A percentile compares a stretch with the other conserved stretches of the same genome.
phyloP scores from a whole-genome alignment of 148 eudicot genomes.

The Arbutus unedo region DNA sequence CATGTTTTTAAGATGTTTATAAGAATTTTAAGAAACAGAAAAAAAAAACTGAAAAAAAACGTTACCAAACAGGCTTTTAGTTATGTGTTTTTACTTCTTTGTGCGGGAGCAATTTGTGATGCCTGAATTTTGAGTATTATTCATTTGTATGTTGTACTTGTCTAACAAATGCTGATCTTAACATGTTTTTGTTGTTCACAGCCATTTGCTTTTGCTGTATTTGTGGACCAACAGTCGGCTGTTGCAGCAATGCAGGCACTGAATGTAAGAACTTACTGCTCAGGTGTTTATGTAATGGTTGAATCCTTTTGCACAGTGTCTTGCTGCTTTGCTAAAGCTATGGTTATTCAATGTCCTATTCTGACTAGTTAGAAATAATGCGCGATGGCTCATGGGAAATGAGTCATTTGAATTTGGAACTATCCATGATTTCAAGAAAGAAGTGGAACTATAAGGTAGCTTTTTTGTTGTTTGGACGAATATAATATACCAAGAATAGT shows the following conservation, averaged over 20 bases:
- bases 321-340: not conserved
- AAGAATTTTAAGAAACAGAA: too few species aligned
- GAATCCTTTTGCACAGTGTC: not conserved
- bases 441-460: too few species aligned
- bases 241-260: constrained; percentile 74
- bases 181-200: constrained; percentile 31
- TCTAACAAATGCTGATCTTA: constrained; percentile 7
- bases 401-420: not conserved
- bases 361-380: not conserved
- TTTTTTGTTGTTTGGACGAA: too few species aligned
- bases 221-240: constrained; percentile 78
- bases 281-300: not conserved
- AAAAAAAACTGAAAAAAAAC: too few species aligned
- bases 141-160: not conserved
- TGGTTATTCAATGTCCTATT: not conserved
- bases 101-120: not conserved
- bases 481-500: not conserved
- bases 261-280: constrained; percentile 55
- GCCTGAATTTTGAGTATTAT: not conserved
- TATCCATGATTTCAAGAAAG: not conserved
- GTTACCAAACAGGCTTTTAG: too few species aligned
- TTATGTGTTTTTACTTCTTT: not conserved
- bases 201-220: constrained; percentile 89
- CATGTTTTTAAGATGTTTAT: too few species aligned
- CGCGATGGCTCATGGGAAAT: not conserved